Evolutionary conservation across 2,329 filamentous ascomycete species (phyloP).

Genomic region (Cladosporium halotolerans): DNA sequence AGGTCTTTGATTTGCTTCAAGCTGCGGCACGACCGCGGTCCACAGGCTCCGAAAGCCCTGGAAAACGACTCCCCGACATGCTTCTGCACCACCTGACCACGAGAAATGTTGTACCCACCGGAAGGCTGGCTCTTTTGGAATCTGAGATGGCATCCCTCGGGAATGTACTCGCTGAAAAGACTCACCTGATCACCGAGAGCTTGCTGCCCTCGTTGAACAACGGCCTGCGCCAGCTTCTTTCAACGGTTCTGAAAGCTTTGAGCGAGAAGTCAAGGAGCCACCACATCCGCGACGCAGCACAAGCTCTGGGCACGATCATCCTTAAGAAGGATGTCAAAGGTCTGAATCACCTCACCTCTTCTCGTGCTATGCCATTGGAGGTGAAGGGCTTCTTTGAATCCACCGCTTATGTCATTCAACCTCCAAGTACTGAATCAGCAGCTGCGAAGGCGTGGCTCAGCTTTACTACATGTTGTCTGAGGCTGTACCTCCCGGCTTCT

Average conservation of each 20-base stretch:
- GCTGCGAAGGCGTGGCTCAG: conserved; percentile 63
- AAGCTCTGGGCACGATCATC: not conserved
- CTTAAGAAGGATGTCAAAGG: not conserved
- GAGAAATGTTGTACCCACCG: not conserved
- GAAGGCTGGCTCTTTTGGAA: not conserved
- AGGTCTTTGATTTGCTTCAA: not conserved
- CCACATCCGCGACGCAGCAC: not conserved
- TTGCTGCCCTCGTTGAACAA: not conserved
- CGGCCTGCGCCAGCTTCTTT: conserved; percentile 1
- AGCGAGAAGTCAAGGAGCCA: not conserved
- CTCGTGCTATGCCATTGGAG: not conserved
- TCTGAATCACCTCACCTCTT: not conserved
- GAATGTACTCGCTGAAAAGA: conserved; percentile 19
- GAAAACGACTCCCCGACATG: not conserved
- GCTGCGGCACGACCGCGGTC: not conserved
- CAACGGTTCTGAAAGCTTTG: not conserved
- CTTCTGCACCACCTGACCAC: not conserved
- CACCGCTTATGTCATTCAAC: not conserved
- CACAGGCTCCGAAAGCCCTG: not conserved
- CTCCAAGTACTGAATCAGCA: not conserved
- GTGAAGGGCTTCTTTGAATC: not conserved
- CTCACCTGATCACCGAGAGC: conserved; percentile 16
- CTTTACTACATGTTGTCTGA: conserved; percentile 67
- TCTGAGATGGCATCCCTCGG: conserved; percentile 16
- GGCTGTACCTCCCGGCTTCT: conserved; percentile 78